These are phyloP conservation scores for Heliosperma pusillum DNA, from an alignment of 148 eudicot genomes.

Conservation along the genomic window DNA sequence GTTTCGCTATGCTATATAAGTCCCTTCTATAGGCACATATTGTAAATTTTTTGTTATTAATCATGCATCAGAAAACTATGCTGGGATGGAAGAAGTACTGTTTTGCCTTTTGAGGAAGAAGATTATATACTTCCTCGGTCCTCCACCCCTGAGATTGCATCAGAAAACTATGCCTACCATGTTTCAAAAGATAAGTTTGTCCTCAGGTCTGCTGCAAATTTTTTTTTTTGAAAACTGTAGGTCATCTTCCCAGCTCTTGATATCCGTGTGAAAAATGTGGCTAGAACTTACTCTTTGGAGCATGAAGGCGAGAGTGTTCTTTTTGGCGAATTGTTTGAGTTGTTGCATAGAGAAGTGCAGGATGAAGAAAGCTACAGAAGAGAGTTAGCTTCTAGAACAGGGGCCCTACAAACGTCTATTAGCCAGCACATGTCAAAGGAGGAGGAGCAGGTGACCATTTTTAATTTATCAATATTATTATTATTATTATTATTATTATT, in stretches of 20 bases:
- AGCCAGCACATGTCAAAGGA: slow-evolving; percentile 99
- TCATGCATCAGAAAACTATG: not conserved
- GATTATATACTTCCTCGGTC: not conserved
- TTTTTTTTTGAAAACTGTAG: slow-evolving; percentile 29
- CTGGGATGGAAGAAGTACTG: not conserved
- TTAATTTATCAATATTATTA: not conserved
- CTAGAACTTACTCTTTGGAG: slow-evolving; percentile 90
- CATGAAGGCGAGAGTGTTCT: slow-evolving; percentile 94
- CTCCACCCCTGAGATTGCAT: too few species aligned
- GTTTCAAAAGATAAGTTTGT: not conserved
- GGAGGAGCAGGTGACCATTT: slow-evolving; percentile 71
- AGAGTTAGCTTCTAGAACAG: slow-evolving; percentile 90
- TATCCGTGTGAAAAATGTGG: slow-evolving; percentile 96
- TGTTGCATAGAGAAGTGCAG: slow-evolving; percentile 50
- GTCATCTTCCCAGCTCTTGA: slow-evolving; percentile 98
- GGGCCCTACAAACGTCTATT: slow-evolving; percentile 90
- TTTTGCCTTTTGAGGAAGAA: not conserved
- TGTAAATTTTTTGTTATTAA: not conserved
- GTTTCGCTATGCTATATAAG: not conserved
- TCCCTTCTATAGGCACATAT: not conserved
- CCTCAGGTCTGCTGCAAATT: not conserved
- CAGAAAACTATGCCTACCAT: not conserved
- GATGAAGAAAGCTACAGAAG: slow-evolving; percentile 74
- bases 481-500: not conserved
- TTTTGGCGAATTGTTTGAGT: slow-evolving; percentile 78